Conservation (phyloP, 306 rosid genomes). For the Rosa lucieae region DNA sequence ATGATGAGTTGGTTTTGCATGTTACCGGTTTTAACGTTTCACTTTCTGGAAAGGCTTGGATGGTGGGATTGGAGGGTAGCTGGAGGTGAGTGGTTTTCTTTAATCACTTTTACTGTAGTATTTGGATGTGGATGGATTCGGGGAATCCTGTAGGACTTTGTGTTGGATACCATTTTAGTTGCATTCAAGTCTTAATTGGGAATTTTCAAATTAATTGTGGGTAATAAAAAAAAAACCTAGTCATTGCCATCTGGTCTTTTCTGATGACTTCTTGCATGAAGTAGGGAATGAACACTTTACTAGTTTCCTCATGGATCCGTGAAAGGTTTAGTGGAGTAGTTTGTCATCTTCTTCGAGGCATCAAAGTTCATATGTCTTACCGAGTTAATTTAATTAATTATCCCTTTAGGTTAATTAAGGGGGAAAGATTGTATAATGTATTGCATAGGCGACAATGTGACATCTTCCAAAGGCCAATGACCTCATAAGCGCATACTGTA, state of each 20-base stretch:
- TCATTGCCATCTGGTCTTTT: neutral
- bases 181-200: neutral
- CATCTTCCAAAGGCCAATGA: too few species aligned
- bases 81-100: neutral
- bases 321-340: neutral
- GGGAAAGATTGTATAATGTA: too few species aligned
- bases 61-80: constrained; percentile 8
- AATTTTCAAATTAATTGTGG: neutral
- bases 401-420: too few species aligned
- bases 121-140: neutral
- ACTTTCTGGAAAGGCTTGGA: neutral
- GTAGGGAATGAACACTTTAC: neutral
- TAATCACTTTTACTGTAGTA: neutral
- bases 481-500: too few species aligned
- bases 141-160: neutral
- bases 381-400: neutral
- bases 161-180: neutral
- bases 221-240: neutral
- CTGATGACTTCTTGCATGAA: neutral
- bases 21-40: constrained; percentile 27
- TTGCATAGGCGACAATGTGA: too few species aligned
- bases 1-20: constrained; percentile 24
- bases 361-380: neutral
- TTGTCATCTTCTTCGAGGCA: neutral
- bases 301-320: neutral